Evolutionary conservation across 805 yeast genomes (phyloP), one percentile per base, ranked within the genome.

Genomic region (Hanseniaspora nectarophila): DNA sequence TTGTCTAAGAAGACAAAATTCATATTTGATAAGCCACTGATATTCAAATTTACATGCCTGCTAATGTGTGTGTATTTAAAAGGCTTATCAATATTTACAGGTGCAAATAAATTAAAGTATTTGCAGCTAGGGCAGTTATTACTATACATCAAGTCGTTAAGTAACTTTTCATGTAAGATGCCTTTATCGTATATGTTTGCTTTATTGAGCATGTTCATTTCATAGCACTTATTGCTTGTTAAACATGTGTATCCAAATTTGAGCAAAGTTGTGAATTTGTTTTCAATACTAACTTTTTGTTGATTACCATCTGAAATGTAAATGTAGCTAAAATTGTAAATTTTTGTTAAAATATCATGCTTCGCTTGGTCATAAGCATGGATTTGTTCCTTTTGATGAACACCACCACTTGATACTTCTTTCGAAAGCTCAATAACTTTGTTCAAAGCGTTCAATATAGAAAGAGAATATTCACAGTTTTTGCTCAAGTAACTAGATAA

Each of bases 91-190:
- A 15, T 5, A 6, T 29, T 16, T 4, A 6, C 5, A 21, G 40
- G 40, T 12, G 26, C 26, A 9, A 37, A 13, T 12, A 42, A 3
- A 34, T 49, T 34, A 13, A 33, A 42, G 42, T 33, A 49, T n/a
- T 34, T 39, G 16, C 53, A 49, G 28, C 53, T 42, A 15, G 53
- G 53, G 18, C 53, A 49, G n/a, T n/a, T 15, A n/a, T 34, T 40
- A 2, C 23, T 15, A 24, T 24, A 20, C 20, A 49, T 24, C 9
- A 42, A 5, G 35, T 49, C 53, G 18, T 5, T 16, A 6, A 49
- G 16, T 26, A 49, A 13, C 10, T 28, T 40, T 42, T 42, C 45
- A 13, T 20, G 15, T 5, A 20, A 5, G 7, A 16, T 42, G 15
- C 10, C n/a, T 8, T 26, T 12, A 18, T 28, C 24, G 8, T 15